phyloP scores from a whole-genome alignment of 2,329 filamentous ascomycete genomes.

The Xylariaceae sp. region DNA sequence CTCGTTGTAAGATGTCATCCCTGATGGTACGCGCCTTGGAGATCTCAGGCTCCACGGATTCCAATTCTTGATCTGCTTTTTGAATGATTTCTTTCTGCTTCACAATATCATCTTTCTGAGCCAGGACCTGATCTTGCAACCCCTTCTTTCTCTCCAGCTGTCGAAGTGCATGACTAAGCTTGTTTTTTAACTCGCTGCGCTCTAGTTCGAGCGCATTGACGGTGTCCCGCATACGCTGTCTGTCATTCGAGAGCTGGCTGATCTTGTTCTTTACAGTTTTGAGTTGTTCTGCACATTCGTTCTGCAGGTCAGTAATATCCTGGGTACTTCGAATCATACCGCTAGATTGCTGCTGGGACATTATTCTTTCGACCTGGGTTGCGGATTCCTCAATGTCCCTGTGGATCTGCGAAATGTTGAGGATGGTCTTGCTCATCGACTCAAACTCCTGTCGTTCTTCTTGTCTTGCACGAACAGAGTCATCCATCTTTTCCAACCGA shows the following conservation, averaged over 20 bases:
- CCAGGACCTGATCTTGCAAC: constrained; percentile 66
- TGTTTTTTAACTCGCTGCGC: constrained; percentile 68
- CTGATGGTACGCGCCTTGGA: constrained; percentile 69
- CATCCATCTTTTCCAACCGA: constrained; percentile 65
- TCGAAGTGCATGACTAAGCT: constrained; percentile 64
- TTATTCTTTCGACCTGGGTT: constrained; percentile 68
- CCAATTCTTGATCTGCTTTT: constrained; percentile 67
- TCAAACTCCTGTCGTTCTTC: constrained; percentile 69
- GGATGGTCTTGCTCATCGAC: constrained; percentile 69
- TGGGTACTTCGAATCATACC: constrained; percentile 67
- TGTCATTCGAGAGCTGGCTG: constrained; percentile 62
- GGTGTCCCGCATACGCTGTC: constrained; percentile 64
- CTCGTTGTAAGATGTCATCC: constrained; percentile 70
- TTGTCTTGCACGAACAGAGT: constrained; percentile 59
- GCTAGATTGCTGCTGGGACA: constrained; percentile 68
- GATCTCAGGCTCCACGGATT: constrained; percentile 70
- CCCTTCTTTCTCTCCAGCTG: constrained; percentile 78
- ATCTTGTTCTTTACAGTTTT: constrained; percentile 60
- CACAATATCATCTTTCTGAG: constrained; percentile 62
- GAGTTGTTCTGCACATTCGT: constrained; percentile 61
- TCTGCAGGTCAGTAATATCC: constrained; percentile 76
- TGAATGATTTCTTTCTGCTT: constrained; percentile 68
- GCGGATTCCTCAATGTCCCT: constrained; percentile 69
- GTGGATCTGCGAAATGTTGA: constrained; percentile 67
- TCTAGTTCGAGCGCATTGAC: constrained; percentile 72